Percentiles rank a stretch among this genome's conserved stretches.
Evolutionary conservation across 306 rosid genomes (phyloP).

Genomic region (Dryas octopetala): DNA sequence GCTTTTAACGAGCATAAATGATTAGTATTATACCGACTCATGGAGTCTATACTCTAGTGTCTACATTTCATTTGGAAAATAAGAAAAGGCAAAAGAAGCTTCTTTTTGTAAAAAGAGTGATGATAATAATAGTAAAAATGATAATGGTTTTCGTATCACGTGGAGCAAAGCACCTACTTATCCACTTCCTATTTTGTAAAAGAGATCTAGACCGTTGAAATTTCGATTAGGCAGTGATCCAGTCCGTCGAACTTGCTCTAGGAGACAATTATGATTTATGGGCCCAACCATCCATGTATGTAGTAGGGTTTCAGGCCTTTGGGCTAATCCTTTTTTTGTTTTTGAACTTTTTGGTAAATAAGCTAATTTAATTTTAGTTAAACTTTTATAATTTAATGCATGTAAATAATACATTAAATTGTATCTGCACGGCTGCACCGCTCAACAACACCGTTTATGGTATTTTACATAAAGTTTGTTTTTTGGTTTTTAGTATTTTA

Average conservation of each 20-base stretch:
- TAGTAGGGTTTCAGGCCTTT: too few relatives aligned
- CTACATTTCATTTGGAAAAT: not conserved
- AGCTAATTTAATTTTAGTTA: too few relatives aligned
- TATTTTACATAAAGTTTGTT: too few relatives aligned
- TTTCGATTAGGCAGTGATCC: not conserved
- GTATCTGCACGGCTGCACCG: too few relatives aligned
- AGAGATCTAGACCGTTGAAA: not conserved
- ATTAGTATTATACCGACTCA: constrained; percentile 12
- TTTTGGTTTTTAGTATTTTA: too few relatives aligned
- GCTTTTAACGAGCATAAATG: constrained; percentile 1
- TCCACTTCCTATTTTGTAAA: not conserved
- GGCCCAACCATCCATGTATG: not conserved
- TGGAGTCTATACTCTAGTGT: not conserved
- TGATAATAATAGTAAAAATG: not conserved
- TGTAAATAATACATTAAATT: too few relatives aligned
- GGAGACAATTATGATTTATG: not conserved
- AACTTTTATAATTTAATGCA: too few relatives aligned
- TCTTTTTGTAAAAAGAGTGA: not conserved
- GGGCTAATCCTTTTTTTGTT: too few relatives aligned
- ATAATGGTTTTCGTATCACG: not conserved
- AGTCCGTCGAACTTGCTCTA: not conserved
- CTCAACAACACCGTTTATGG: too few relatives aligned
- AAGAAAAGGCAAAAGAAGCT: not conserved
- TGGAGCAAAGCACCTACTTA: not conserved
- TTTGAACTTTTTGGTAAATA: too few relatives aligned